Base-by-base conservation (phyloP, 2,329 filamentous ascomycete species). In the Grosmannia clavigera region DNA sequence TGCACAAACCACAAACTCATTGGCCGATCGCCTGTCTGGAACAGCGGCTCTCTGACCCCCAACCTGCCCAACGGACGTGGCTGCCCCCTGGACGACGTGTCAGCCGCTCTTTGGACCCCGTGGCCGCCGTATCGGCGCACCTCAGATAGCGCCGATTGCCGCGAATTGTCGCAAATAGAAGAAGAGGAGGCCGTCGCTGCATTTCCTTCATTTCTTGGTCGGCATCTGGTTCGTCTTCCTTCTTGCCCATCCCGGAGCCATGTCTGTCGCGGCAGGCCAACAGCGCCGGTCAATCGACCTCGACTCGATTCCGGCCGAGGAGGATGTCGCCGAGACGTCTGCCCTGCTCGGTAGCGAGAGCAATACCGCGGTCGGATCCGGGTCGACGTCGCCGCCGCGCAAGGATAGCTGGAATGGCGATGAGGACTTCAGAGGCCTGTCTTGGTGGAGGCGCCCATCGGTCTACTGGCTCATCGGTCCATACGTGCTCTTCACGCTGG, bases 391-490 rank as follows among this genome's bases (percentile, higher is more conserved):
- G 33, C 22, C 61, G 3, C 25, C 22, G 46, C 61, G 62, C 38
- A 63, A 65, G 56, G 64, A 64, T 55, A 65, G 67, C 61, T 84
- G 81, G 80, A 72, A 73, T 57, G 79, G 76, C 9, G 67, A 73
- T 29, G 75, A 75, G 14, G 85, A 88, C 66, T 88, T 86, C 64
- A 75, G 76, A 38, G 76, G 76, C 9, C 65, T 86, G 58, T 79
- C 84, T 4, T 85, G 82, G 82, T 84, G 83, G 76, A 79, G 75
- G 63, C 75, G 70, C 64, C 86, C 86, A 16, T 86, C 83, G 88
- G 82, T 95, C 58, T 89, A 80, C 72, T 97, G 91, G 89, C 78
- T 97, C 5, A 72, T 97, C 9, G 83, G 81, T 0, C 88, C 91
- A 0, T 94, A 92, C 72, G 78, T 88, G 60, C 73, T 96, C 53